Evolutionary conservation across 2,329 filamentous ascomycete genomes (phyloP).

Genomic region (Colletotrichum horii): DNA sequence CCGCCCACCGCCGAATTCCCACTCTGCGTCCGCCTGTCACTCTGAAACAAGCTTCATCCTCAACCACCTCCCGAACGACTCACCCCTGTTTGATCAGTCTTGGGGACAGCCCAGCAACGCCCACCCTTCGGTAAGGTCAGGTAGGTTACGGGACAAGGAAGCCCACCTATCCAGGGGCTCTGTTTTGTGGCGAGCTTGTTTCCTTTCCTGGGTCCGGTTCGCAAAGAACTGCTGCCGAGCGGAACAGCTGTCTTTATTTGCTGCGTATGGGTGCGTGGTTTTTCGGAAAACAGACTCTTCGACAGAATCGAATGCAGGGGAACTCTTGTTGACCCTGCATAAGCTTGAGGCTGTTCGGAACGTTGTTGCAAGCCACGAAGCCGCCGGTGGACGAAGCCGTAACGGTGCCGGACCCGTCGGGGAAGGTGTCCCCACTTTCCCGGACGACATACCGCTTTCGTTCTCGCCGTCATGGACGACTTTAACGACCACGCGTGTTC

Average conservation of each 20-base stretch:
- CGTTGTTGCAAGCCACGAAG: neutral
- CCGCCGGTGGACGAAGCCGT: neutral
- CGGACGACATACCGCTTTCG: neutral
- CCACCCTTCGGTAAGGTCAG: neutral
- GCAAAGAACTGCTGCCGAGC: neutral
- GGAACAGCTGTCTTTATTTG: neutral
- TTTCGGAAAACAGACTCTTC: neutral
- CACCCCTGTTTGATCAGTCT: neutral
- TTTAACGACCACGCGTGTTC: neutral
- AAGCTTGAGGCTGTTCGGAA: neutral
- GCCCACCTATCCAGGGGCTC: neutral
- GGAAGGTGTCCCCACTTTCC: neutral
- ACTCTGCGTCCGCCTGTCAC: neutral
- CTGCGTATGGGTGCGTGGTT: neutral
- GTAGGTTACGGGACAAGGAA: neutral
- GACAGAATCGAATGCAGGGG: neutral
- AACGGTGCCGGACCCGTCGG: neutral
- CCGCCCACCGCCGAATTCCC: neutral
- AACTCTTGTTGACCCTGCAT: neutral
- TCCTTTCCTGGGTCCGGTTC: neutral
- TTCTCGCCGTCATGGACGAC: neutral
- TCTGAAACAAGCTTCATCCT: slow-evolving; percentile 20
- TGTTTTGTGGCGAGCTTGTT: neutral
- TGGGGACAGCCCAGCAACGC: neutral
- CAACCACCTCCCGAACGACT: neutral